Evolutionary conservation across 1,284 basidiomycete genomes (phyloP).

Genomic region (Trametes sp.): DNA sequence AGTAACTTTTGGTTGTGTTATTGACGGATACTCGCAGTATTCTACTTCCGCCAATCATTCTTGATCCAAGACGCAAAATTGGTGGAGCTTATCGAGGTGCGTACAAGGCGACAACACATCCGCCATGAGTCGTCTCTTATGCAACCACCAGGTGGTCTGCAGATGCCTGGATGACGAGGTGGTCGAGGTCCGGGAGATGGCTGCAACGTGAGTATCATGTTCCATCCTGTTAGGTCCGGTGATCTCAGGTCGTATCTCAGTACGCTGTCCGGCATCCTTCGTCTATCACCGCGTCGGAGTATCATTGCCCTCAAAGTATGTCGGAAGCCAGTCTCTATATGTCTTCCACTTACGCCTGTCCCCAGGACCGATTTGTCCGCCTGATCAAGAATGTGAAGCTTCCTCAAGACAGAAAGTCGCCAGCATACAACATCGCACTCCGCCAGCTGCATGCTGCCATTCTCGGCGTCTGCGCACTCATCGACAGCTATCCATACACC

Average conservation of each 20-base stretch:
- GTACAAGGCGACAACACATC: constrained; percentile 2
- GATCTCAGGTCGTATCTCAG: constrained; percentile 44
- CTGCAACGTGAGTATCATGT: constrained; percentile 65
- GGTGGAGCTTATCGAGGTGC: constrained; percentile 71
- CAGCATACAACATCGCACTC: constrained; percentile 67
- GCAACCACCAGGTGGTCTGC: constrained; percentile 77
- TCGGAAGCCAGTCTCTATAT: background rate
- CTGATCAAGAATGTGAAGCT: constrained; percentile 67
- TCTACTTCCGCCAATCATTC: constrained; percentile 78
- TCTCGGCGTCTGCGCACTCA: constrained; percentile 79
- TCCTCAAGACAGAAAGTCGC: constrained; percentile 59
- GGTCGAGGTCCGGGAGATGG: constrained; percentile 80
- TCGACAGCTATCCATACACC: constrained; percentile 87
- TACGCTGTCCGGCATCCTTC: constrained; percentile 82
- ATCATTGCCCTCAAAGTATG: constrained; percentile 72
- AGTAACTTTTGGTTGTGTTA: background rate
- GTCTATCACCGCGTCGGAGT: constrained; percentile 80
- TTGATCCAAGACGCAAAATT: constrained; percentile 69
- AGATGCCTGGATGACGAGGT: constrained; percentile 77
- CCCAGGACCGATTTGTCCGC: constrained; percentile 71
- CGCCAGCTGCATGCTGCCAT: constrained; percentile 82
- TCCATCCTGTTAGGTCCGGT: background rate
- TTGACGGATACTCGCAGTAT: constrained; percentile 50
- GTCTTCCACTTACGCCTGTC: constrained; percentile 5
- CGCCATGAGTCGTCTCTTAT: too few relatives aligned